Conservation (phyloP, 345 rosid species). For the Rhizophora mangle region DNA sequence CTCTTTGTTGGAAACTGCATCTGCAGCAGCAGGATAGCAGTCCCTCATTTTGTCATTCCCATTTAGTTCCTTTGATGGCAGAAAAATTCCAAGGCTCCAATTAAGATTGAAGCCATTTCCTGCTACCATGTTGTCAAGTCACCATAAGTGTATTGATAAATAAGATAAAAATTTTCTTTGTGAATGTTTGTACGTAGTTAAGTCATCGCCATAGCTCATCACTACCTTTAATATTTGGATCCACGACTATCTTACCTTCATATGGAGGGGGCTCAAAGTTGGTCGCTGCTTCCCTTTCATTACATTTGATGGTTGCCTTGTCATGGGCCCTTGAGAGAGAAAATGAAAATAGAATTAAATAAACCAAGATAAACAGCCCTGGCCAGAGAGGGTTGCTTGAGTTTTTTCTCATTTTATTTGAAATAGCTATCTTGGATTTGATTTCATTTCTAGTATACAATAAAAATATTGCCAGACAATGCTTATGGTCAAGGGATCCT, state of each 20-base stretch:
- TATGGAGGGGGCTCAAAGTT: conserved; percentile 44
- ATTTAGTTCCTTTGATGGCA: conserved; percentile 20
- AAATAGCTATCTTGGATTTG: conserved; percentile 1
- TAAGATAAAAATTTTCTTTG: too few relatives aligned
- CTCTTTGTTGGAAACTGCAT: conserved; percentile 6
- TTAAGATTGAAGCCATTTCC: conserved; percentile 53
- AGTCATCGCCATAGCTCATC: not conserved
- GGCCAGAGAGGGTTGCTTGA: conserved; percentile 25
- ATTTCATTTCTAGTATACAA: not conserved
- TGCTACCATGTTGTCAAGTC: conserved; percentile 17
- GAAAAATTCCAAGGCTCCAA: conserved; percentile 22
- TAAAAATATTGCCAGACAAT: not conserved
- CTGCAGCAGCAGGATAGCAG: not conserved
- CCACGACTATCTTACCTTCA: conserved; percentile 46
- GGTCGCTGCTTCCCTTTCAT: conserved; percentile 26
- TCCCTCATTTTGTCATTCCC: conserved; percentile 12
- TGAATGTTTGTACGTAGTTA: not conserved
- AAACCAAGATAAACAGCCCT: conserved; percentile 42
- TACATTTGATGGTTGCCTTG: conserved; percentile 66
- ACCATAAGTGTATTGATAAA: not conserved
- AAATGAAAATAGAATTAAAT: conserved; percentile 39
- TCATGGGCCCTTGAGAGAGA: conserved; percentile 78
- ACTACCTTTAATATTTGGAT: conserved; percentile 51
- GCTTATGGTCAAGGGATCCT: not conserved
- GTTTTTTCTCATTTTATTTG: not conserved